Evolutionary conservation across 2,329 filamentous ascomycete species (phyloP).

Genomic region (Epicoccum sorghinum): DNA sequence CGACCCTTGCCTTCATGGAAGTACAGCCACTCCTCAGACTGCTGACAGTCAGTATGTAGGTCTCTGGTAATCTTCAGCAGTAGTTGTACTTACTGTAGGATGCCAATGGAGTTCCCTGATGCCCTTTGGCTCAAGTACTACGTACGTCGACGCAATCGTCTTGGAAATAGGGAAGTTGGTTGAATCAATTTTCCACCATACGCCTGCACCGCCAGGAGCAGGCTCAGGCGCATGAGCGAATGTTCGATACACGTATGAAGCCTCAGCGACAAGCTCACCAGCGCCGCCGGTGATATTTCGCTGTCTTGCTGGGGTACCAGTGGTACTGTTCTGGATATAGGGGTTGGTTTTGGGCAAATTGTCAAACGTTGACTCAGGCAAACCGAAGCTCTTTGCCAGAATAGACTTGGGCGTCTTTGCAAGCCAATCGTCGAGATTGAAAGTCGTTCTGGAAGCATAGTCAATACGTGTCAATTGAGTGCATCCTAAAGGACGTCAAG

Average conservation of each 20-base stretch:
- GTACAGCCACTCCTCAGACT: constrained; percentile 71
- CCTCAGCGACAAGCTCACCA: constrained; percentile 60
- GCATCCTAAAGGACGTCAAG: not conserved
- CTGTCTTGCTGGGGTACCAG: constrained; percentile 46
- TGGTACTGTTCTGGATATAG: constrained; percentile 66
- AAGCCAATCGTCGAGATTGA: constrained; percentile 75
- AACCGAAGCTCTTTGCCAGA: constrained; percentile 58
- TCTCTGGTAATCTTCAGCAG: too few relatives aligned
- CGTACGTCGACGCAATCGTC: constrained; percentile 69
- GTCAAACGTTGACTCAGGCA: constrained; percentile 63
- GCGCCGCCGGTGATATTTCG: constrained; percentile 55
- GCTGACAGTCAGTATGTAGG: not conserved
- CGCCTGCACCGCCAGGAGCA: constrained; percentile 67
- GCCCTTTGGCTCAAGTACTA: constrained; percentile 67
- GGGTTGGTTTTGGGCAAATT: constrained; percentile 63
- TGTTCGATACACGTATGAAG: constrained; percentile 67
- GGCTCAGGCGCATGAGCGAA: constrained; percentile 61
- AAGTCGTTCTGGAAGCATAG: constrained; percentile 60
- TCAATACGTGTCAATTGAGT: too few relatives aligned
- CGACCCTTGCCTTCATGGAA: constrained; percentile 68
- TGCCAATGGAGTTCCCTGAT: constrained; percentile 74
- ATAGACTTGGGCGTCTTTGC: constrained; percentile 68
- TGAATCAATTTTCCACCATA: constrained; percentile 68
- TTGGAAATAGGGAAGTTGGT: constrained; percentile 70
- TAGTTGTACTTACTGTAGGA: constrained; percentile 70